Evolutionary conservation across 345 rosid species (phyloP), one percentile per base, ranked within the genome.

Genomic region (Kernera saxatilis): DNA sequence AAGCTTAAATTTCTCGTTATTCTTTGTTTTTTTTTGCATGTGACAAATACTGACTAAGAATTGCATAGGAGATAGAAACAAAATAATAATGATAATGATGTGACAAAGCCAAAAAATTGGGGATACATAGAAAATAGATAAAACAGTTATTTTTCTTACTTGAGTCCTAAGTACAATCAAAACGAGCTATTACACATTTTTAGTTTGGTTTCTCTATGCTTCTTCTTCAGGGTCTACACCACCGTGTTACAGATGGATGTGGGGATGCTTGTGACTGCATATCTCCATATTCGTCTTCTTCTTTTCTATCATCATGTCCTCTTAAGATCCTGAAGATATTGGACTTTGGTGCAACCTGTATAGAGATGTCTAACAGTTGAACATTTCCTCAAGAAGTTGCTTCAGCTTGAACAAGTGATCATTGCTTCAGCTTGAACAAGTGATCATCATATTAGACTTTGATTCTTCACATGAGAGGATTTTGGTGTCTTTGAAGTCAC

Each of bases 301-400:
- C 35, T 39, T 60, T 32, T 60, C 30, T 60, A 9, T 40, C 49
- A 40, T 40, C 35, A 1, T 40, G 50, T 40, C 50, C 50, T 39
- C 36, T 60, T 35, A 60, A 60, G 49, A 25, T 60, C 29, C 8
- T 40, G 14, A 60, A 60, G 49, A 60, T 60, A 60, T 60, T 60
- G n/a, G 35, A 59, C 13, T 60, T 60, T 40, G 49, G 65, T 39
- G 65, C 65, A 60, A 60, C 65, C 1, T 60, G 65, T 40, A 10
- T 14, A 40, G 50, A 60, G 65, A 40, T 60, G 65, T n/a, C 65
- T n/a, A n/a, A 40, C 21, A 60, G 49, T 41, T 15, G 4, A 60
- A 2, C 35, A 60, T 60, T 40, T 60, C 35, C 36, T 60, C 8
- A 60, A 60, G 44, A 12, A 56, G 2, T 11, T 56, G 17, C 43